Base-by-base conservation (phyloP, 495 filamentous ascomycete genomes). In the Penicillium argentinense region DNA sequence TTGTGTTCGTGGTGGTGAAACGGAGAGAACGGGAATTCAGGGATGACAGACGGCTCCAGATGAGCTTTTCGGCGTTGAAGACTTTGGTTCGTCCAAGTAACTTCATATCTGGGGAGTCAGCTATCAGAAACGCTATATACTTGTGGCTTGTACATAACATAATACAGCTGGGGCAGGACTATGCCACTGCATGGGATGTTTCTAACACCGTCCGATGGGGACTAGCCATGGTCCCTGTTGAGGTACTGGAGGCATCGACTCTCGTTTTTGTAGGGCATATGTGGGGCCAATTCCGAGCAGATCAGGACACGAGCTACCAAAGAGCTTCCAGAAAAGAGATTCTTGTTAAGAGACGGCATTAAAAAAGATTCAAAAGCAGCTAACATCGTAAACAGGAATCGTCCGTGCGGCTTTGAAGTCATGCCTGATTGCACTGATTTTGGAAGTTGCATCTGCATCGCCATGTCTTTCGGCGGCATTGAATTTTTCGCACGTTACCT, bases 171-270 rank as follows among this genome's bases (percentile, higher is more conserved):
- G 84, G 84, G 3, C 52, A 64, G 1, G 72, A 79, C 21, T 89
- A 88, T 63, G 82, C 82, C 1, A 88, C 86, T 2, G 84, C 86
- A 1, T 89, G 84, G 86, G 80, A 83, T 11, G 69, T 88, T 27
- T 89, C 89, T 68, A 86, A 78, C 48, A 88, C 85, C 0, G 87
- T 90, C 47, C 76, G 85, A 12, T 89, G 85, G 86, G 85, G 86
- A 1, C 64, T 90, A 3, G 71, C 88, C 22, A 90, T 88, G 86
- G 84, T 89, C 1, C 84, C 85, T 0, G 85, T 88, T 0, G 76
- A 81, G 45, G 71, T 85, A 0, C 60, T 89, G 7, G 84, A 90
- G 54, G 78, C 80, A 6, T 83, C 84, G 0, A 67, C 81, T 2
- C 68, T 84, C 3, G 69, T 83, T 1, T 88, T 88, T 56, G 69